A percentile compares a stretch with the other conserved stretches of the same genome.
Evolutionary conservation across 148 eudicot genomes (phyloP).

Genomic region (Rhododendron mucronatum): DNA sequence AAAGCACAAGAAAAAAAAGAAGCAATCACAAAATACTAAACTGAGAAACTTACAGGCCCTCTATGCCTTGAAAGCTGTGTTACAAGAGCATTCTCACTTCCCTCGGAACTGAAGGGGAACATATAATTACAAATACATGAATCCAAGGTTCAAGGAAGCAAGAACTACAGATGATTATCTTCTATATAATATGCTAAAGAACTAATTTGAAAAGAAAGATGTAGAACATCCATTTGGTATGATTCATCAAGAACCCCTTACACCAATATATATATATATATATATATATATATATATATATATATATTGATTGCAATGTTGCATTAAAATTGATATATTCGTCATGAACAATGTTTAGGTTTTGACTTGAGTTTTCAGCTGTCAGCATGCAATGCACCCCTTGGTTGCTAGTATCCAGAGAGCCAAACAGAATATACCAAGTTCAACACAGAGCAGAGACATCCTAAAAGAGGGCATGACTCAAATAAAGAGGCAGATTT

Average conservation of each 20-base stretch:
- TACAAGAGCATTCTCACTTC: constrained; percentile 47
- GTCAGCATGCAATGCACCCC: not conserved
- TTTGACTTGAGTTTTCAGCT: not conserved
- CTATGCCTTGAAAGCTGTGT: constrained; percentile 59
- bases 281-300: too few relatives aligned
- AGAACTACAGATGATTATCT: not conserved
- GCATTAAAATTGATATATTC: not conserved
- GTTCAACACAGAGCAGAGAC: not conserved
- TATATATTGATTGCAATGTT: not conserved
- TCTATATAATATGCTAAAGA: not conserved
- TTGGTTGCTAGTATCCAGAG: not conserved
- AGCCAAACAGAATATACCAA: not conserved
- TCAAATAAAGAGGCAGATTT: not conserved
- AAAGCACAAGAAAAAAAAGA: not conserved
- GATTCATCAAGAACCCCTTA: not conserved
- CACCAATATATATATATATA: not conserved
- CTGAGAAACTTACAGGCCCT: constrained; percentile 64
- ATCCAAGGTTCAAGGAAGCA: not conserved
- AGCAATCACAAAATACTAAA: constrained; percentile 3
- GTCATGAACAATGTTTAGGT: not conserved
- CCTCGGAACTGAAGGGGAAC: constrained; percentile 39
- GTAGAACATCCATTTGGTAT: not conserved
- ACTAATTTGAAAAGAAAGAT: not conserved
- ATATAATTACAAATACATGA: not conserved
- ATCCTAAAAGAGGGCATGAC: not conserved